Evolutionary conservation across 164 flowering plant species (phyloP), one percentile per base, ranked within the genome.

Genomic region (Aristolochia californica): DNA sequence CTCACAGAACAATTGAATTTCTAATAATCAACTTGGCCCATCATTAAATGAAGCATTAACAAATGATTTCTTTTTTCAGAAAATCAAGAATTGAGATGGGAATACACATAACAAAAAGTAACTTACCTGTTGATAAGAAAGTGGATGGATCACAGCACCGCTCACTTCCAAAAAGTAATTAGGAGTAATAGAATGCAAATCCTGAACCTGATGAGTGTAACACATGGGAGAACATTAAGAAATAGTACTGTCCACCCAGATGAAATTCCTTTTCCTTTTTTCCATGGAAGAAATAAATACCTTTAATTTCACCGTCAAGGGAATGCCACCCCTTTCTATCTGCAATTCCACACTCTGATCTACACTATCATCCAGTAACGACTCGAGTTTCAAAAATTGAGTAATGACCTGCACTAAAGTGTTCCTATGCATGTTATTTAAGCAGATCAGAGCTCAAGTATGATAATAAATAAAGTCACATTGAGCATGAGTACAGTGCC

Each of bases 71-170:
- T 34, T 0, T 4, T 34, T 34, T 34, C 40, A 34, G 9, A 34
- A 34, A 34, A 34, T 2, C 5, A 7, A 34, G 10, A 34, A 34
- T 34, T 34, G 0, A 34, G 40, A 34, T 34, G 10, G 40, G 0
- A n/a, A n/a, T n/a, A 4, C 10, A 34, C 40, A 34, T 34, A 34
- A 7, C 7, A 47, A 47, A 5, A 1, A 54, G 0, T 26, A 28
- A 66, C 71, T 17, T 43, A 85, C 96, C 90, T 91, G 98, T 65
- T 91, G 98, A 70, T 91, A 88, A 22, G 98, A 91, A 65, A 91
- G 87, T 44, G 96, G 86, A 38, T 91, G 98, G 60, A 91, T 84
- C 49, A 88, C 88, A 47, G 87, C 96, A 68, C 98, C 98, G 74
- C 96, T 88, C 45, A 91, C 83, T 86, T 91, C 96, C 72, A 91